Conservation (phyloP, 2,329 filamentous ascomycete species). For the Fusarium sulawesiense region DNA sequence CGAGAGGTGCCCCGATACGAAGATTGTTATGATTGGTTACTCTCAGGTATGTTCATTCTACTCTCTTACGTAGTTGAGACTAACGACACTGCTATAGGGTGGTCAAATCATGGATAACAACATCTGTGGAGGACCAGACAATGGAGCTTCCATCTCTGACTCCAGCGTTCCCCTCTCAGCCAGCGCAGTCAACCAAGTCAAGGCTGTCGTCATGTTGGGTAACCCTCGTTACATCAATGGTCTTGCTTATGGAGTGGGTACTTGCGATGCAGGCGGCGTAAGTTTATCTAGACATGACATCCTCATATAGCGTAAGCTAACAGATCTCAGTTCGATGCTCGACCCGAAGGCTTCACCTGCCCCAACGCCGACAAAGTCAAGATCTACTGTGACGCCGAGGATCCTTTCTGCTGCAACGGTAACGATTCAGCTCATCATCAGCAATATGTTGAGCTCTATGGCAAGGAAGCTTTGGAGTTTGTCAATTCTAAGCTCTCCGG, state of each 20-base stretch:
- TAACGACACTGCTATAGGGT: conserved; percentile 50
- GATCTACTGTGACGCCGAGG: conserved; percentile 72
- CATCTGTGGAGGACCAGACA: conserved; percentile 68
- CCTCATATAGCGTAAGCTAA: accelerated
- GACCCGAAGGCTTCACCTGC: conserved; percentile 68
- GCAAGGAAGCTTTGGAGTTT: conserved; percentile 67
- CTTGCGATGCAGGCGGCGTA: conserved; percentile 67
- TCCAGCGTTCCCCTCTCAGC: conserved; percentile 58
- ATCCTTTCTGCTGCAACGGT: conserved; percentile 75
- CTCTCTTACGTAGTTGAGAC: no score
- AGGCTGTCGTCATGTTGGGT: conserved; percentile 74
- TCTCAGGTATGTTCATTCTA: conserved; percentile 59
- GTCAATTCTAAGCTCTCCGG: conserved; percentile 58
- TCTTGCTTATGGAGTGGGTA: conserved; percentile 69
- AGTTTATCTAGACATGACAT: conserved; percentile 42
- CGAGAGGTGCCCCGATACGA: conserved; percentile 64
- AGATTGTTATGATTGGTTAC: conserved; percentile 71
- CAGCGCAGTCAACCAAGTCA: conserved; percentile 65
- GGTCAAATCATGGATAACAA: conserved; percentile 74
- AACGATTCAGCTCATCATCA: conserved; percentile 70
- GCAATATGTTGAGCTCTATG: conserved; percentile 72
- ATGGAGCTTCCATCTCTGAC: conserved; percentile 57
- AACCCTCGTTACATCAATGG: conserved; percentile 68
- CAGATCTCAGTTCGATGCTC: conserved; percentile 66
- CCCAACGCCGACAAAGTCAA: conserved; percentile 65